These are phyloP conservation scores for Paraurostyla sp. DNA, from an alignment of 73 alveolate genomes.

Conservation along the genomic window DNA sequence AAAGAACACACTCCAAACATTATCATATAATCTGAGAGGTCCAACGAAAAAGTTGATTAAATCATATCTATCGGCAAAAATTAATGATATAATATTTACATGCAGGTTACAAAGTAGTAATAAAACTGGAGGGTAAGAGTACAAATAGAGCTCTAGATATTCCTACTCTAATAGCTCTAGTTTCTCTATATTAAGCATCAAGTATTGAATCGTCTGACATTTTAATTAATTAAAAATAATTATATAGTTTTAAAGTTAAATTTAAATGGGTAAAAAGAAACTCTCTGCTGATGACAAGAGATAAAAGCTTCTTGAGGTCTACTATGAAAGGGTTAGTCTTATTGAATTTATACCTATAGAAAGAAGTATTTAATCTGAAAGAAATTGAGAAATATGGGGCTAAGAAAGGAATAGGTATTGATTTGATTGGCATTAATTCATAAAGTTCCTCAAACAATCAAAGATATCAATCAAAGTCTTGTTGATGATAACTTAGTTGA, in stretches of 20 bases:
- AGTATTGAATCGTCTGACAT: constrained; percentile 52
- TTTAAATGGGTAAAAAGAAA: constrained; percentile 64
- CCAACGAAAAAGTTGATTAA: not conserved
- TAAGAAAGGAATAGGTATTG: constrained; percentile 78
- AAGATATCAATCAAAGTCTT: constrained; percentile 86
- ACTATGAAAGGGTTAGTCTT: constrained; percentile 58
- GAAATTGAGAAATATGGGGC: constrained; percentile 78
- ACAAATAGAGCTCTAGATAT: constrained; percentile 30
- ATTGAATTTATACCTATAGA: constrained; percentile 34
- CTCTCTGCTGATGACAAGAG: constrained; percentile 79
- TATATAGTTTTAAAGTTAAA: not conserved
- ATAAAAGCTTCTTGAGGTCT: constrained; percentile 70
- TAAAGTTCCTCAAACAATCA: constrained; percentile 74
- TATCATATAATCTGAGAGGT: not conserved
- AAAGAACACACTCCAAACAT: constrained; percentile 44
- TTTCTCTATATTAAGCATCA: constrained; percentile 29
- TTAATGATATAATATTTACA: not conserved
- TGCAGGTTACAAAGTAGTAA: not conserved
- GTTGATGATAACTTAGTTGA: constrained; percentile 89
- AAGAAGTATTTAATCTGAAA: constrained; percentile 76
- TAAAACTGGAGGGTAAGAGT: constrained; percentile 6
- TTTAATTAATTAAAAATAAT: not conserved
- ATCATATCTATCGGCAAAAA: not conserved
- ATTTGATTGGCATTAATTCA: not conserved
- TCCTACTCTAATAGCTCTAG: constrained; percentile 29